Evolutionary conservation across 2,329 filamentous ascomycete genomes (phyloP).

Genomic region (Cytospora schulzeri): DNA sequence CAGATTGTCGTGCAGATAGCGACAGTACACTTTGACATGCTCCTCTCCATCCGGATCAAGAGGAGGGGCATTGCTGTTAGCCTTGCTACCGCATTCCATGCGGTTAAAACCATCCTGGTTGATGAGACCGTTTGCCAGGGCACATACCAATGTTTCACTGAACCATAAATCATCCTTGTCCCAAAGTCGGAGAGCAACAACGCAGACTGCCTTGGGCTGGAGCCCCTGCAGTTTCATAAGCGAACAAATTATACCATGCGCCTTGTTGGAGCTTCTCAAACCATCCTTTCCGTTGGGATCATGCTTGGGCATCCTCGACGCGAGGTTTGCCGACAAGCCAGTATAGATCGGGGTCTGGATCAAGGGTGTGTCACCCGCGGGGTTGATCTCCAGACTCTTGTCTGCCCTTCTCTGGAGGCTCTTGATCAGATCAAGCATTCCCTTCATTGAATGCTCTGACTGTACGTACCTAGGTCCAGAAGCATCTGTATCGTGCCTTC

Average conservation of each 20-base stretch:
- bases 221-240: background rate
- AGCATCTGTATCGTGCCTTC: background rate
- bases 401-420: background rate
- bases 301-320: background rate
- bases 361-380: background rate
- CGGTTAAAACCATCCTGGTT: background rate
- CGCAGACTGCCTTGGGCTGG: background rate
- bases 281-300: background rate
- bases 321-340: background rate
- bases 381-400: background rate
- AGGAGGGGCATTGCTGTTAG: background rate
- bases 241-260: background rate
- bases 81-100: background rate
- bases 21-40: background rate
- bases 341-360: conserved; percentile 8
- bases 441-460: background rate
- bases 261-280: background rate
- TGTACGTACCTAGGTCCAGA: background rate
- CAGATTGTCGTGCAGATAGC: background rate
- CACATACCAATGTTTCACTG: background rate
- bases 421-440: background rate
- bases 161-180: background rate
- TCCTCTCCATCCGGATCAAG: background rate
- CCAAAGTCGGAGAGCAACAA: background rate
- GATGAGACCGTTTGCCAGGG: conserved; percentile 2